A percentile compares a stretch with the other conserved stretches of the same genome.
Conservation (phyloP, 2,329 filamentous ascomycete genomes). For the Calonectria pteridis region DNA sequence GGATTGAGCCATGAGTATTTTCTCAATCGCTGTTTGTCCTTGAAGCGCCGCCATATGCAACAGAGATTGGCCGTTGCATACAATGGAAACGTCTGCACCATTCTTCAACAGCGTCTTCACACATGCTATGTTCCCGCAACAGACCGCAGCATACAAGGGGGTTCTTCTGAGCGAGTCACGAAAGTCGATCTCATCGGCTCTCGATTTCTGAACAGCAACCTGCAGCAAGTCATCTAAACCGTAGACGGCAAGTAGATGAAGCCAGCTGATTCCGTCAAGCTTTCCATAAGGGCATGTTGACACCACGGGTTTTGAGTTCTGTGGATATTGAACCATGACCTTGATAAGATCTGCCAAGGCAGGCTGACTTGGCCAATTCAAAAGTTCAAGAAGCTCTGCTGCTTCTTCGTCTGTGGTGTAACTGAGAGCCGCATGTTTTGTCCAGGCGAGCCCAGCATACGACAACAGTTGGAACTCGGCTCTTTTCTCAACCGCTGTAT, state of each 20-base stretch:
- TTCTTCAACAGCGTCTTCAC: background rate
- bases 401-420: background rate
- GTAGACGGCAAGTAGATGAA: background rate
- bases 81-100: background rate
- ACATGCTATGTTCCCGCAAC: background rate
- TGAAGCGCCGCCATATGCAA: background rate
- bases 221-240: background rate
- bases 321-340: background rate
- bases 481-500: background rate
- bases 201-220: background rate
- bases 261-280: constrained; percentile 2
- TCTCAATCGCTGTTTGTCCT: background rate
- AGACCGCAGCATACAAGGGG: background rate
- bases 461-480: background rate
- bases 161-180: background rate
- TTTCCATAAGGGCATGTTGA: background rate
- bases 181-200: background rate
- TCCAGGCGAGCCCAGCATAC: background rate
- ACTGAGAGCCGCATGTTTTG: background rate
- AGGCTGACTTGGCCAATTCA: background rate
- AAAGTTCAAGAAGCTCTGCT: background rate
- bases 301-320: background rate
- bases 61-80: background rate
- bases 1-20: background rate
- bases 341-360: background rate